A percentile compares a stretch with the other conserved stretches of the same genome.
Conservation (phyloP, 2,329 filamentous ascomycete species). For the Nigrospora oryzae region DNA sequence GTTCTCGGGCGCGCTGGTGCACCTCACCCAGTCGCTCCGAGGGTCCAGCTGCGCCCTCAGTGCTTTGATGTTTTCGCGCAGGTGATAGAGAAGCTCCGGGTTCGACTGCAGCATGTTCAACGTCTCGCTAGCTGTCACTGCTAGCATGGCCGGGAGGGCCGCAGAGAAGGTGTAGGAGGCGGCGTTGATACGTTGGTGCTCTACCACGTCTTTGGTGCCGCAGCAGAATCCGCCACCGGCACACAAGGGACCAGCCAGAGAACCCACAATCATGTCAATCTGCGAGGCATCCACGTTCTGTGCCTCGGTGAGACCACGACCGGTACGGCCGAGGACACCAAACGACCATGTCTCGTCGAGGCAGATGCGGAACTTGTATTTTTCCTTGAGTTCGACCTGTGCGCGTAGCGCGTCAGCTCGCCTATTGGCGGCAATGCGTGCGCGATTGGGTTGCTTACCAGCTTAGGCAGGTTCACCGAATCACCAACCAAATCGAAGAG, state of each 20-base stretch:
- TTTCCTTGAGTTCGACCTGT: slow-evolving; percentile 82
- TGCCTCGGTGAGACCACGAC: slow-evolving; percentile 86
- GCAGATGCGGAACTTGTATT: slow-evolving; percentile 96
- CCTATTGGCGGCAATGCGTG: slow-evolving; percentile 5
- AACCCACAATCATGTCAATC: slow-evolving; percentile 96
- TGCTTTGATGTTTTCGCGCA: slow-evolving; percentile 77
- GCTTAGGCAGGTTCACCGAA: slow-evolving; percentile 72
- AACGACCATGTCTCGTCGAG: slow-evolving; percentile 98
- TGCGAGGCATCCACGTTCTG: slow-evolving; percentile 92
- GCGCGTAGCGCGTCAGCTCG: slow-evolving; percentile 5
- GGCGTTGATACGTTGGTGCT: slow-evolving; percentile 91
- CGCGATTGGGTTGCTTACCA: slow-evolving; percentile 44
- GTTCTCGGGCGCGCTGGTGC: slow-evolving; percentile 75
- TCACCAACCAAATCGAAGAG: slow-evolving; percentile 89
- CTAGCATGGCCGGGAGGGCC: slow-evolving; percentile 84
- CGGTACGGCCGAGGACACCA: slow-evolving; percentile 84
- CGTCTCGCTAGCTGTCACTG: slow-evolving; percentile 92
- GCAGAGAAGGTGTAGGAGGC: slow-evolving; percentile 94
- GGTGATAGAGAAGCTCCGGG: slow-evolving; percentile 69
- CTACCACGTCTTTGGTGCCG: slow-evolving; percentile 81
- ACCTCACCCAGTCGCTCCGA: slow-evolving; percentile 84
- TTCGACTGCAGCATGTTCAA: slow-evolving; percentile 78
- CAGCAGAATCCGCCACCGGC: slow-evolving; percentile 95
- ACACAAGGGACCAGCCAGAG: slow-evolving; percentile 80
- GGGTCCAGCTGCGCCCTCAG: slow-evolving; percentile 87